phyloP scores from a whole-genome alignment of 495 filamentous ascomycete genomes.

The Penicillium bovifimosum region DNA sequence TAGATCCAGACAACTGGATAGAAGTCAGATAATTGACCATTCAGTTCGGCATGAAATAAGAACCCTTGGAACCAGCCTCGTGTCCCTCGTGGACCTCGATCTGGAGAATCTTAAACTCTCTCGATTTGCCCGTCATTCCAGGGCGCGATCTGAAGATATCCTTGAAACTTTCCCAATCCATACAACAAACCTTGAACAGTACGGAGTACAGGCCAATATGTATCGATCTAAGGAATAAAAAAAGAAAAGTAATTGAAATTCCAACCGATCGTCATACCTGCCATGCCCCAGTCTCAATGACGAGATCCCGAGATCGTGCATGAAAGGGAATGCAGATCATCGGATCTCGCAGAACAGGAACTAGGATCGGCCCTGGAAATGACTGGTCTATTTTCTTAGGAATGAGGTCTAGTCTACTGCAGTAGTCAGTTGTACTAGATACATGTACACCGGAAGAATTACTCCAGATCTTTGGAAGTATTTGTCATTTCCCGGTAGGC shows the following conservation, averaged over 20 bases:
- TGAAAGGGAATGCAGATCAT: conserved; percentile 33
- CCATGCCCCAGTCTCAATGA: conserved; percentile 3
- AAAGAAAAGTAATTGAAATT: neutral
- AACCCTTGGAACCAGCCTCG: too few species aligned
- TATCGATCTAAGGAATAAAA: neutral
- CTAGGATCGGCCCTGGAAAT: neutral
- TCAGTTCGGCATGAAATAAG: too few species aligned
- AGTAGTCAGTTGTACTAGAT: neutral
- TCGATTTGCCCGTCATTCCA: too few species aligned
- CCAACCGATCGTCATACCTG: conserved; percentile 13
- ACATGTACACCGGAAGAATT: neutral
- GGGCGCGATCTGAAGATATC: too few species aligned
- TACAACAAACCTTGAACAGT: too few species aligned
- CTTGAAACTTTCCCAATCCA: too few species aligned
- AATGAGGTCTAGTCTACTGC: too few species aligned
- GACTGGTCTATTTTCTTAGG: neutral
- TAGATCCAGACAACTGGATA: too few species aligned
- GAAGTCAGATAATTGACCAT: too few species aligned
- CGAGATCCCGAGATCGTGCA: conserved; percentile 26
- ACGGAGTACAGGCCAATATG: too few species aligned
- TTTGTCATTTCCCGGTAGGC: conserved; percentile 11
- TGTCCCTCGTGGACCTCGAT: too few species aligned
- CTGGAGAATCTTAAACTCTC: too few species aligned
- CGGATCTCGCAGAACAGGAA: conserved; percentile 18
- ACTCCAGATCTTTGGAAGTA: neutral